Evolutionary conservation across 345 rosid species (phyloP), one percentile per base, ranked within the genome.

Genomic region (Ceriops tagal): DNA sequence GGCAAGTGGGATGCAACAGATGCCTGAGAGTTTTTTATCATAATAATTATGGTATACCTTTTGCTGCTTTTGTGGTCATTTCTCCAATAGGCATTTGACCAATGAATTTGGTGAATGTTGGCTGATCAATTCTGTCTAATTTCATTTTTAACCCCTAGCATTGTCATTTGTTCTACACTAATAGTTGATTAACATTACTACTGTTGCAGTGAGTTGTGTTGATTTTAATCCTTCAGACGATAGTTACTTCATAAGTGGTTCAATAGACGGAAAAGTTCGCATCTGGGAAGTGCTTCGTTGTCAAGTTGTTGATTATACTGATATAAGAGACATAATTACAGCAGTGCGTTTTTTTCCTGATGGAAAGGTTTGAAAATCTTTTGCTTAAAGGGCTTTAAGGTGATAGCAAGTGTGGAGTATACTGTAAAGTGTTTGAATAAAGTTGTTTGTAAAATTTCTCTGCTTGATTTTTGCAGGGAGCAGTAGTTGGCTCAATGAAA

Each of bases 271-370:
- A 32, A 71, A 71, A 64, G 75, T 71, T 16, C 75, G 75, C 75
- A 47, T 71, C 69, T 71, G 75, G 70, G 58, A 39, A 28, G 58
- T 71, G 47, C 24, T 69, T 71, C 49, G 69, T 67, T 70, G 83
- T 64, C 77, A 67, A 65, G 85, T 84, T 71, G 80, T 81, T 77
- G 85, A 75, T 63, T 84, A 83, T 83, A 84, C 62, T 46, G 83
- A 81, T 47, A 53, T 81, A 55, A 73, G 60, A 21, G 79, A 84
- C 51, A 84, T 84, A 58, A 80, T 84, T 55, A 81, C 87, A 0
- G 83, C 87, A 46, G 79, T 81, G 26, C 71, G 81, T 62, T 79
- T 74, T 66, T 59, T 61, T 11, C 87, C 85, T 61, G 83, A 79
- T 75, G 85, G 85, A 77, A 77, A 84, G 87, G 84, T 83, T 55